Percentiles rank a stretch among this genome's conserved stretches.
Evolutionary conservation across 768 basidiomycete genomes (phyloP).

Genomic region (Krasilnikovozyma curviuscula): DNA sequence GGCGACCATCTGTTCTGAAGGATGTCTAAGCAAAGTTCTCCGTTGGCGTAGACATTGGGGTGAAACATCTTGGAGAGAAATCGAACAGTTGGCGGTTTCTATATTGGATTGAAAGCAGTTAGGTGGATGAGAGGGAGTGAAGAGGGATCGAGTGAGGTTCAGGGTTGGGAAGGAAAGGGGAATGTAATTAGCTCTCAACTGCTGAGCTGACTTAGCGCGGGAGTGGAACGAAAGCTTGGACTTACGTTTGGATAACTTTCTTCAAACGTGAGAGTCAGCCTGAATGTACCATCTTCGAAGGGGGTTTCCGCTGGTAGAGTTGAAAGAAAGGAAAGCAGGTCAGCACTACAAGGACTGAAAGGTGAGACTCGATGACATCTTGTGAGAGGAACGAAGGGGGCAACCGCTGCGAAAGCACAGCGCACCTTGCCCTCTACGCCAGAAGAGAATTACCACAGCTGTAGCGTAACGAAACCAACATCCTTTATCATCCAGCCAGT

Average conservation of each 20-base stretch:
- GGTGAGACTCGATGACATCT: neutral
- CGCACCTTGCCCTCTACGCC: neutral
- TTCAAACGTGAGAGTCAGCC: constrained; percentile 82
- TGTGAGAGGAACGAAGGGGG: neutral
- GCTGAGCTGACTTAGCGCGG: no score
- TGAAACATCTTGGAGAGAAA: constrained; percentile 96
- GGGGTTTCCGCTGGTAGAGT: constrained; percentile 66
- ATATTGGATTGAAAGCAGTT: no score
- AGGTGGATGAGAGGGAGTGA: no score
- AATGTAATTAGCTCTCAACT: no score
- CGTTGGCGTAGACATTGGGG: constrained; percentile 95
- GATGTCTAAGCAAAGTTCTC: constrained; percentile 94
- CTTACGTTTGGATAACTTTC: constrained; percentile 97
- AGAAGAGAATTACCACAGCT: neutral
- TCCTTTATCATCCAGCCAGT: neutral
- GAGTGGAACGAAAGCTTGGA: no score
- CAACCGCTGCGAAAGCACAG: neutral
- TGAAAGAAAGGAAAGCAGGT: neutral
- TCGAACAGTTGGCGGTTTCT: constrained; percentile 92
- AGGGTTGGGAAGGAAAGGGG: no score
- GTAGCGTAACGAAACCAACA: neutral
- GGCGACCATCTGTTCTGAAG: constrained; percentile 98
- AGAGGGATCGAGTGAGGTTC: no score
- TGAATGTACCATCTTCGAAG: constrained; percentile 98
- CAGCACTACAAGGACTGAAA: neutral